Evolutionary conservation across 2,329 filamentous ascomycete genomes (phyloP), one percentile per base, ranked within the genome.

Genomic region (Gremmenia infestans): DNA sequence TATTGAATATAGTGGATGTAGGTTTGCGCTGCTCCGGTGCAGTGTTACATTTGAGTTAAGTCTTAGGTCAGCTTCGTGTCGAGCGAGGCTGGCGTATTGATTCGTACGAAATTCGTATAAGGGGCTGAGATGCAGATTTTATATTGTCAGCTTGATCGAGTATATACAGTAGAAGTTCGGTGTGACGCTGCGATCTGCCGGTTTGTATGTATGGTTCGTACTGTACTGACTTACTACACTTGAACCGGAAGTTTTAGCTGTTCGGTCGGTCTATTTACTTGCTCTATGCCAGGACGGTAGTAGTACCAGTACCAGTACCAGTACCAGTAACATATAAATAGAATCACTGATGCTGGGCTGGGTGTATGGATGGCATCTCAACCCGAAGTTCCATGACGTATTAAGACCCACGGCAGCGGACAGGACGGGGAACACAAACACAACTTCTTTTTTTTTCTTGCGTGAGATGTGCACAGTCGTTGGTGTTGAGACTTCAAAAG

Each of bases 121-220:
- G 49, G 56, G 58, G 58, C 58, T 60, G 58, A 60, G 49, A 51
- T 59, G 56, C 54, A 57, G 56, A 17, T 55, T 50, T 57, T 50
- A 52, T 58, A 55, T 45, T 19, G 57, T 53, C 60, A 60, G 55
- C 56, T 51, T 54, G 28, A 32, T 11, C 8, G 28, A 32, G 28
- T 11, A 32, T 32, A 32, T 32, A 45, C 45, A 14, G 48, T 52
- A 39, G 35, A 48, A 39, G 43, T 48, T 45, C 45, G 54, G 58
- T 58, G 53, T 50, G 47, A 60, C 53, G 36, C 42, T 36, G 28
- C 23, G 40, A 17, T 28, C 22, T n/a, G 40, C 9, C 39, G n/a
- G 35, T n/a, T 8, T 9, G 19, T 12, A 22, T 17, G n/a, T 23
- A 4, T 39, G 19, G 42, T 7, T n/a, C 2, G 37, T 40, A n/a